Percentiles rank a stretch among this genome's conserved stretches.
phyloP scores from a whole-genome alignment of 306 rosid genomes.

The Vicia villosa region DNA sequence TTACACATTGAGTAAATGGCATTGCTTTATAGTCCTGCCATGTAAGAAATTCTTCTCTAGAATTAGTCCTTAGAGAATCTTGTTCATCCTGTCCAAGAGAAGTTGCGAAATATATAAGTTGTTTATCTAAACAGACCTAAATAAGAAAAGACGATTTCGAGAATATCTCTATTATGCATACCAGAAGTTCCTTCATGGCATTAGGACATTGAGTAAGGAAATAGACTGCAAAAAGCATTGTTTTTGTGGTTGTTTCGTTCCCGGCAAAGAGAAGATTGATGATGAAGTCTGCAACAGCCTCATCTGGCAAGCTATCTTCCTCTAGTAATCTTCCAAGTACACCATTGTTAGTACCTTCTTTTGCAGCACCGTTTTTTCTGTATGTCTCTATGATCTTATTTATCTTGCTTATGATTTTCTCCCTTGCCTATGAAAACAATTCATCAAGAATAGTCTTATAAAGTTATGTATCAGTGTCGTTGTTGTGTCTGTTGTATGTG shows the following conservation, averaged over 20 bases:
- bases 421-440: slow-evolving; percentile 57
- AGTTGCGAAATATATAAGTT: not conserved
- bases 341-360: slow-evolving; percentile 47
- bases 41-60: slow-evolving; percentile 59
- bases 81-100: slow-evolving; percentile 73
- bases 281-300: slow-evolving; percentile 78
- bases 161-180: slow-evolving; percentile 36
- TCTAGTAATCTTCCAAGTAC: slow-evolving; percentile 73
- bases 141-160: not conserved
- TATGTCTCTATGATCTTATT: slow-evolving; percentile 61
- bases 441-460: no score
- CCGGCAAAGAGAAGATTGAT: slow-evolving; percentile 97
- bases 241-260: slow-evolving; percentile 91
- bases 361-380: slow-evolving; percentile 47
- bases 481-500: no score
- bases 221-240: slow-evolving; percentile 90
- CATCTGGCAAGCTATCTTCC: slow-evolving; percentile 79
- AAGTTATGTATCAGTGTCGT: no score
- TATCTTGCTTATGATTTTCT: slow-evolving; percentile 69
- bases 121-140: not conserved
- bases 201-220: slow-evolving; percentile 80
- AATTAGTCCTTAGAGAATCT: slow-evolving; percentile 48
- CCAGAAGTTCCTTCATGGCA: slow-evolving; percentile 73
- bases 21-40: slow-evolving; percentile 89
- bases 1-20: slow-evolving; percentile 93